A percentile compares a stretch with the other conserved stretches of the same genome.
Evolutionary conservation across 2,329 filamentous ascomycete species (phyloP).

Genomic region (Fusarium odoratissimum): DNA sequence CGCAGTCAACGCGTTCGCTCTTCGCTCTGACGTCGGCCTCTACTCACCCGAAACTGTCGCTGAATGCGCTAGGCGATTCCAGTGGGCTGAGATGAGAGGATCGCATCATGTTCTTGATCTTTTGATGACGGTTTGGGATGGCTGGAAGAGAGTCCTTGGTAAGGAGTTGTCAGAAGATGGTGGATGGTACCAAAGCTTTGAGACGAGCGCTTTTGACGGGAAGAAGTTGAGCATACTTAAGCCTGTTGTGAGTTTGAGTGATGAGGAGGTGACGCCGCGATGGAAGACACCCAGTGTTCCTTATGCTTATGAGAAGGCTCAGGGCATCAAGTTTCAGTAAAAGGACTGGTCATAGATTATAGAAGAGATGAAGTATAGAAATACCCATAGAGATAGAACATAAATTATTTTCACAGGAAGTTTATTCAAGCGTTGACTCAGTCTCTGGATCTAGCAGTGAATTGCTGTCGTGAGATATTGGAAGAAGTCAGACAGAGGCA

Average conservation of each 20-base stretch:
- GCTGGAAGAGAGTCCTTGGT: constrained; percentile 11
- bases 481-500: background rate
- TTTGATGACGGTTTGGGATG: constrained; percentile 17
- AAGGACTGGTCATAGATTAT: accelerated
- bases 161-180: background rate
- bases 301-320: constrained; percentile 19
- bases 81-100: constrained; percentile 30
- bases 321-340: constrained; percentile 2
- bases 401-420: accelerated
- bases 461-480: accelerated
- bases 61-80: background rate
- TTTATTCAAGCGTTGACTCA: background rate
- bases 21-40: background rate
- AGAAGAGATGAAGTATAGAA: accelerated
- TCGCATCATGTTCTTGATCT: constrained; percentile 24
- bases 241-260: constrained; percentile 10
- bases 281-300: constrained; percentile 27
- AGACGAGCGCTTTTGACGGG: constrained; percentile 6
- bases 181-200: constrained; percentile 14
- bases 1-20: constrained; percentile 10
- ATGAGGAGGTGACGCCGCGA: background rate
- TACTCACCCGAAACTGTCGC: constrained; percentile 14
- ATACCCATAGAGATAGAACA: background rate
- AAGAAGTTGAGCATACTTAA: constrained; percentile 17
- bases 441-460: background rate